phyloP scores from a whole-genome alignment of 2,329 filamentous ascomycete species.

The Dactylellina cionopaga region DNA sequence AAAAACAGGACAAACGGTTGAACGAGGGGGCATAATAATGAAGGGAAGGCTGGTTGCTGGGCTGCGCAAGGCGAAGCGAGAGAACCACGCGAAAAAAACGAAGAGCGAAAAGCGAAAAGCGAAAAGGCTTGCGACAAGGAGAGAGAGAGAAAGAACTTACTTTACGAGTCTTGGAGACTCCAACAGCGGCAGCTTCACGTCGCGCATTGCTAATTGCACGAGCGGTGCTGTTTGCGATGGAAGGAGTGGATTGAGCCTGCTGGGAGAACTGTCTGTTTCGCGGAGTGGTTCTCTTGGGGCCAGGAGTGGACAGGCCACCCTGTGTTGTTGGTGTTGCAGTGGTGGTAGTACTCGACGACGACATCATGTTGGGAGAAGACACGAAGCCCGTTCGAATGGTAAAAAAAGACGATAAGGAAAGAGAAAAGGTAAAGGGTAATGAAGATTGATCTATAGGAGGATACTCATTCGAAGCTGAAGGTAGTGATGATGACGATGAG shows the following conservation, averaged over 20 bases:
- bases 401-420: slow-evolving; percentile 5
- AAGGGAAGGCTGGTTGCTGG: slow-evolving; percentile 7
- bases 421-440: slow-evolving; percentile 11
- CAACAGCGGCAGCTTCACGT: slow-evolving; percentile 23
- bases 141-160: slow-evolving; percentile 23
- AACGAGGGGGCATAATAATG: not conserved
- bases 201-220: slow-evolving; percentile 24
- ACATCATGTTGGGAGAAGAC: slow-evolving; percentile 7
- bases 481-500: slow-evolving; percentile 13
- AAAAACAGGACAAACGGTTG: slow-evolving; percentile 32
- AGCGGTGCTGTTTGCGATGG: slow-evolving; percentile 2
- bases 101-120: not conserved
- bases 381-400: not conserved
- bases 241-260: not conserved
- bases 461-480: slow-evolving; percentile 9
- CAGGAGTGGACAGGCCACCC: slow-evolving; percentile 10
- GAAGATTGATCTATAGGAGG: not conserved
- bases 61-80: slow-evolving; percentile 45
- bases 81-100: slow-evolving; percentile 36
- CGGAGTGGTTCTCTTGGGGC: slow-evolving; percentile 24
- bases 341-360: slow-evolving; percentile 11
- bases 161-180: slow-evolving; percentile 17
- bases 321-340: not conserved
- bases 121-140: not conserved
- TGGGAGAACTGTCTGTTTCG: slow-evolving; percentile 5